Evolutionary conservation across 306 rosid genomes (phyloP).

Genomic region (Neltuma alba): DNA sequence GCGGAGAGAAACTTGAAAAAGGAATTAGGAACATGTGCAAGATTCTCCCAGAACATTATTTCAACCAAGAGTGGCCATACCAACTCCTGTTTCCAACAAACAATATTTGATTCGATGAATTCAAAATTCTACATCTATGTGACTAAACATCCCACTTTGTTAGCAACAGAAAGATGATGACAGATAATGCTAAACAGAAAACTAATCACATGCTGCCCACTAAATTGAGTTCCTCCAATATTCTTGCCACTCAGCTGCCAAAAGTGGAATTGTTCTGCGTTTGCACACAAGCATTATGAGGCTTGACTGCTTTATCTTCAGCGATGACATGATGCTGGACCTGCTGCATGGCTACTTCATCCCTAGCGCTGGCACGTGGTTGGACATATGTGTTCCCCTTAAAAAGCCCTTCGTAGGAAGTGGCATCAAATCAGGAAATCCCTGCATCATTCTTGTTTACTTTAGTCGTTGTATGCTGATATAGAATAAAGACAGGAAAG

Average conservation of each 20-base stretch:
- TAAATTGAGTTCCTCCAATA: neutral
- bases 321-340: neutral
- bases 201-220: neutral
- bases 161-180: neutral
- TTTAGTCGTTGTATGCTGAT: no score
- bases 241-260: neutral
- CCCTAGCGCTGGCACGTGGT: no score
- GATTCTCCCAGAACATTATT: neutral
- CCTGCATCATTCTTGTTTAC: no score
- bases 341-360: no score
- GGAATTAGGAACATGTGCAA: neutral
- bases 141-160: neutral
- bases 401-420: no score
- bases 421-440: no score
- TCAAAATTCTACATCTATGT: neutral
- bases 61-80: neutral
- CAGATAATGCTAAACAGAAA: neutral
- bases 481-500: no score
- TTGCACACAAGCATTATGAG: neutral
- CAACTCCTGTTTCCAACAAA: neutral
- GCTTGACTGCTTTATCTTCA: neutral
- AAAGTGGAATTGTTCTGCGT: neutral
- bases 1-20: neutral
- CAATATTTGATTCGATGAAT: neutral
- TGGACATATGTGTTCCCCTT: no score